phyloP scores from a whole-genome alignment of 2,329 filamentous ascomycete species.

The Fusarium newnesense region DNA sequence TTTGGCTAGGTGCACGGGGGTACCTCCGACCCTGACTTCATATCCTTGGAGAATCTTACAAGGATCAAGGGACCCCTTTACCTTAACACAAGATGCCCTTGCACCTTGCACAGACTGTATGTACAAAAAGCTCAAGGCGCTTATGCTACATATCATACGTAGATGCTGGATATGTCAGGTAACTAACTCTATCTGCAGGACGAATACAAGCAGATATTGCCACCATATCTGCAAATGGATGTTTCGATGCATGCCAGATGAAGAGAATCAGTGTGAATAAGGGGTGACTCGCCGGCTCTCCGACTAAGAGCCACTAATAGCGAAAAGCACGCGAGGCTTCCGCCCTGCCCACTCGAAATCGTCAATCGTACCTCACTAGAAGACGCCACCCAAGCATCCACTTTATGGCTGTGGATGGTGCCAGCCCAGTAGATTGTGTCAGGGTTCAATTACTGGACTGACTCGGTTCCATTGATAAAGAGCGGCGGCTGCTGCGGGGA shows the following conservation, averaged over 20 bases:
- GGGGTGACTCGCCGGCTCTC: conserved; percentile 23
- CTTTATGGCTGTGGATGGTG: conserved; percentile 19
- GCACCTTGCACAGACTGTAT: neutral
- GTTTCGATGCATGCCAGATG: neutral
- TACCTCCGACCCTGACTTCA: conserved; percentile 8
- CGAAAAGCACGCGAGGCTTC: conserved; percentile 18
- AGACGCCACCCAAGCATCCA: conserved; percentile 34
- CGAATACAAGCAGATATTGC: neutral
- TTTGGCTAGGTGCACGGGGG: conserved; percentile 1
- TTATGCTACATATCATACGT: neutral
- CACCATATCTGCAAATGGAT: neutral
- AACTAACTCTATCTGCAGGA: neutral
- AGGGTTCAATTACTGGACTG: conserved; percentile 7
- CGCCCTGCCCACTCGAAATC: conserved; percentile 25
- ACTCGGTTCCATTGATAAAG: conserved; percentile 17
- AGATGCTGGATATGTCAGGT: neutral
- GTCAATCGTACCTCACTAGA: conserved; percentile 22
- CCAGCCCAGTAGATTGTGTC: conserved; percentile 11
- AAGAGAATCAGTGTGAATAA: conserved; percentile 21
- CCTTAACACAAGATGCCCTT: conserved; percentile 13
- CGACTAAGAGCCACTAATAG: conserved; percentile 32
- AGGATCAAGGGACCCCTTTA: conserved; percentile 28
- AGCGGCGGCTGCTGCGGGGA: conserved; percentile 29
- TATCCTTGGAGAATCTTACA: conserved; percentile 1
- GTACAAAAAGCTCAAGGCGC: conserved; percentile 5